These are phyloP conservation scores for Collariella sp. DNA, from an alignment of 495 filamentous ascomycete species.

Conservation along the genomic window DNA sequence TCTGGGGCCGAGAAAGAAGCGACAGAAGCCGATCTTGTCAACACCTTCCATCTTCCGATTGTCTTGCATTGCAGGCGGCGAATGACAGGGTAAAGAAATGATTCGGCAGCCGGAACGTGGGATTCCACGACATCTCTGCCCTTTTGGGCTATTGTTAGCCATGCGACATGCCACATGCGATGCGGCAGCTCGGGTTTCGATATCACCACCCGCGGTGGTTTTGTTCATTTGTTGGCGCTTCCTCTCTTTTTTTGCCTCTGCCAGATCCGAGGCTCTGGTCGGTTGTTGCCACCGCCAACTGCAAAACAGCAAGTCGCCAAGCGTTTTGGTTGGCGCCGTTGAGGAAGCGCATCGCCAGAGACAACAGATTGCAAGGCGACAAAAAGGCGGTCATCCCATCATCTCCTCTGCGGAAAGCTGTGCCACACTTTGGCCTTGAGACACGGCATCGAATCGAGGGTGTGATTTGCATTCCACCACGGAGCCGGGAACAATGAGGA, in stretches of 20 bases:
- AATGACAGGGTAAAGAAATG: no score
- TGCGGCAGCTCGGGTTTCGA: background rate
- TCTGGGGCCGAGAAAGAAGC: background rate
- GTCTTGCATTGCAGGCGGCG: no score
- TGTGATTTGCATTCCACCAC: background rate
- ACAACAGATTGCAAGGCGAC: no score
- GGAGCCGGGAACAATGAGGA: no score
- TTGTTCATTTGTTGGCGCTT: constrained; percentile 1
- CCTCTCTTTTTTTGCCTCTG: background rate
- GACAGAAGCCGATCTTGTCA: background rate
- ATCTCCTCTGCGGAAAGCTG: no score
- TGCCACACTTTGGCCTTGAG: no score
- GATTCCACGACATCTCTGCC: background rate
- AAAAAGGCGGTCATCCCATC: no score
- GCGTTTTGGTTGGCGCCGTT: background rate
- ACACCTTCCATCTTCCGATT: no score
- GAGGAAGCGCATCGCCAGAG: no score
- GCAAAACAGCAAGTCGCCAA: background rate
- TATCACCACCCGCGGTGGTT: no score
- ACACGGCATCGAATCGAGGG: no score
- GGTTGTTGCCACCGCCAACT: background rate
- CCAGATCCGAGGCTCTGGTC: background rate
- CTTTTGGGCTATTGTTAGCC: constrained; percentile 2
- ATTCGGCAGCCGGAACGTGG: background rate
- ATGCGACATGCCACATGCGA: no score